Evolutionary conservation across 352 stramenopile species (phyloP).

Genomic region (Phytophthora citricola): DNA sequence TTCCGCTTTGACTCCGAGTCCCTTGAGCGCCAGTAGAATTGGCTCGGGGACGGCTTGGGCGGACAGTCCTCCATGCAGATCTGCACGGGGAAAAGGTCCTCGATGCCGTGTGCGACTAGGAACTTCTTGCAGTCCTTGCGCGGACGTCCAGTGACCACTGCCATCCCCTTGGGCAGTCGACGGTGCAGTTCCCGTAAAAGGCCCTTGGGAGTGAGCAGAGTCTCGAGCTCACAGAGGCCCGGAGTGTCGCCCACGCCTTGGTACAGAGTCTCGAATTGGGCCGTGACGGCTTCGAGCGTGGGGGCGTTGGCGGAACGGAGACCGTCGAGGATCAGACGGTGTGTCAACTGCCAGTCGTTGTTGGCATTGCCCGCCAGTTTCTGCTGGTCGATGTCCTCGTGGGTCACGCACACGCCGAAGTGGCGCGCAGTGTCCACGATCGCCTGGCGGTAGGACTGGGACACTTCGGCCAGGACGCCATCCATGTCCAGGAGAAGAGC

Average conservation of each 20-base stretch:
- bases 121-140: conserved; percentile 96
- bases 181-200: conserved; percentile 85
- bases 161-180: conserved; percentile 88
- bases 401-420: conserved; percentile 88
- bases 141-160: conserved; percentile 93
- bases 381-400: conserved; percentile 89
- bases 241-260: conserved; percentile 77
- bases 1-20: conserved; percentile 76
- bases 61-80: conserved; percentile 97
- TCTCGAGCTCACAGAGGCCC: conserved; percentile 92
- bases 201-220: conserved; percentile 88
- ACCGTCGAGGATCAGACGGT: conserved; percentile 83
- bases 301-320: conserved; percentile 23
- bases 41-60: conserved; percentile 94
- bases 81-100: conserved; percentile 88
- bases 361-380: conserved; percentile 96
- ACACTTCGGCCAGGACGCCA: conserved; percentile 96
- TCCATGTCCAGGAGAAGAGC: conserved; percentile 97
- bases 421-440: conserved; percentile 89
- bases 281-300: conserved; percentile 93
- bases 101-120: conserved; percentile 82
- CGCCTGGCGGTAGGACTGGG: conserved; percentile 92
- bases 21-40: conserved; percentile 84
- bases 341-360: conserved; percentile 97
- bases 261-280: conserved; percentile 96